phyloP scores from a whole-genome alignment of 176 grass and related monocot genomes.

The Eleusine coracana region DNA sequence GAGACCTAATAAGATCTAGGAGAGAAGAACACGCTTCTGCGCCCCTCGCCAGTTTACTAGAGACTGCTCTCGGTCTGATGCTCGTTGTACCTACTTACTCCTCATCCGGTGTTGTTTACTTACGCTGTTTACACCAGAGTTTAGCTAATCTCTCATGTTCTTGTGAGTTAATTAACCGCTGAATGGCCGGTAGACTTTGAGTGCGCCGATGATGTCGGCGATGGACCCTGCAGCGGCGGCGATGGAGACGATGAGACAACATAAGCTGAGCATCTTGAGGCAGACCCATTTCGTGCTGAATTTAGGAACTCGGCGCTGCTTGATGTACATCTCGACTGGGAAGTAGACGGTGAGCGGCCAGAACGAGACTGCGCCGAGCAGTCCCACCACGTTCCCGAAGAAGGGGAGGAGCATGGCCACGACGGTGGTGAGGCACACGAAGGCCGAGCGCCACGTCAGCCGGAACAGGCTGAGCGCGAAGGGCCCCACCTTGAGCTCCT shows the following conservation, averaged over 20 bases:
- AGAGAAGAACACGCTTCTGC: too few species aligned
- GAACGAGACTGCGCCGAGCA: conserved; percentile 67
- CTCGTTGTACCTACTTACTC: too few species aligned
- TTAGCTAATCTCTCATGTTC: too few species aligned
- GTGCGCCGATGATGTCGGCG: conserved; percentile 52
- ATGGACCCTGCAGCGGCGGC: conserved; percentile 57
- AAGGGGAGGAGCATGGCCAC: conserved; percentile 86
- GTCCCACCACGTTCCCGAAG: conserved; percentile 81
- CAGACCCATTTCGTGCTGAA: conserved; percentile 42
- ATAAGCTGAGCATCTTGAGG: conserved; percentile 42
- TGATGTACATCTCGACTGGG: conserved; percentile 81
- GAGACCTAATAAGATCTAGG: too few species aligned
- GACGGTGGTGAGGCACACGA: conserved; percentile 71
- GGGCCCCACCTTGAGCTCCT: too few species aligned
- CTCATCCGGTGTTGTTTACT: too few species aligned
- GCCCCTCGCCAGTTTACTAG: too few species aligned
- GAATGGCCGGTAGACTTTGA: conserved; percentile 61
- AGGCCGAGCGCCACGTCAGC: conserved; percentile 68
- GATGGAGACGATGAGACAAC: conserved; percentile 44
- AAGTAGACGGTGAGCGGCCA: conserved; percentile 82
- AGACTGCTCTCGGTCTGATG: too few species aligned
- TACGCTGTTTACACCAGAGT: too few species aligned
- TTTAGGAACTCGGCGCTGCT: conserved; percentile 42
- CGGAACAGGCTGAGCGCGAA: conserved; percentile 50
- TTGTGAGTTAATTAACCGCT: not conserved